phyloP scores from a whole-genome alignment of 176 grass and related monocot genomes.

The Aegilops speltoides region DNA sequence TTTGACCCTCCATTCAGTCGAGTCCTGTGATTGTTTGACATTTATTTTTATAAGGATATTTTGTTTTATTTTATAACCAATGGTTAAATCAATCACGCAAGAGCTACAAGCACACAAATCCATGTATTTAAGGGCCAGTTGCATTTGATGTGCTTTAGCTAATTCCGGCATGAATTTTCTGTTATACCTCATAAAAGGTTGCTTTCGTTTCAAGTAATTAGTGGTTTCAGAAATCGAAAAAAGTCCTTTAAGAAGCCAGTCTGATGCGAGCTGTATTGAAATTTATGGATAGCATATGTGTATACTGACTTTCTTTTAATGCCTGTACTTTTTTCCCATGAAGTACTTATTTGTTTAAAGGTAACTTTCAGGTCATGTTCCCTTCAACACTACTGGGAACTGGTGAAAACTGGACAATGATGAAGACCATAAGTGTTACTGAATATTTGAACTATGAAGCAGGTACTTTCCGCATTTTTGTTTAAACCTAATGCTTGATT shows the following conservation, averaged over 20 bases:
- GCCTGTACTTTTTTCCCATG: not conserved
- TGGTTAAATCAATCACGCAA: not conserved
- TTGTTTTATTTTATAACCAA: not conserved
- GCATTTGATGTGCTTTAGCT: not conserved
- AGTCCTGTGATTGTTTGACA: not conserved
- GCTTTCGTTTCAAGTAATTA: not conserved
- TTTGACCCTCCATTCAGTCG: not conserved
- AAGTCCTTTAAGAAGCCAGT: not conserved
- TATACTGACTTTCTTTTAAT: not conserved
- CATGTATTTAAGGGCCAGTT: not conserved
- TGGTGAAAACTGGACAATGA: slow-evolving; percentile 96
- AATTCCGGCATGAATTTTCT: not conserved
- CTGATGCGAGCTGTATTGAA: not conserved
- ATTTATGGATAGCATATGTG: not conserved
- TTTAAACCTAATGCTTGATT: not conserved
- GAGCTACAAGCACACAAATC: not conserved
- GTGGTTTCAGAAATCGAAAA: not conserved
- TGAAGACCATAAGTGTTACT: slow-evolving; percentile 98
- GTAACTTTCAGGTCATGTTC: slow-evolving; percentile 91
- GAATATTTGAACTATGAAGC: slow-evolving; percentile 99
- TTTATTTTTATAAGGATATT: slow-evolving; percentile 22
- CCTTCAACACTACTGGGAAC: slow-evolving; percentile 95
- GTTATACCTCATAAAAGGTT: not conserved
- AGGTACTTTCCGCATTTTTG: slow-evolving; percentile 44
- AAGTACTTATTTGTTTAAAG: slow-evolving; percentile 32